Conservation (phyloP, 257 asterid genomes). For the Primulina eburnea region DNA sequence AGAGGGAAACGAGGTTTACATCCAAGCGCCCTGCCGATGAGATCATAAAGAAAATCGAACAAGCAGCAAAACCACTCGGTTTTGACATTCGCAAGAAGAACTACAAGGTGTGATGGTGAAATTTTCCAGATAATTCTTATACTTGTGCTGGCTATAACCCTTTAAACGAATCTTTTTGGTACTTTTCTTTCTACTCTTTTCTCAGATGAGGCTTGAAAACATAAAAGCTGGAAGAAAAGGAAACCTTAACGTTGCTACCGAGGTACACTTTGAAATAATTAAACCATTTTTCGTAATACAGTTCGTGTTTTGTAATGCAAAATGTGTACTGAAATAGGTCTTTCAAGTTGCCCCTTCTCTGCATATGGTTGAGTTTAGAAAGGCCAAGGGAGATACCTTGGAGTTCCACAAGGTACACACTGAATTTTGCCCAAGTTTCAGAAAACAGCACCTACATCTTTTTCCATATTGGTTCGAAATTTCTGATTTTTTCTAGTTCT, state of each 20-base stretch:
- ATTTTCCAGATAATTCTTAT: neutral
- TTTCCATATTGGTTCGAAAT: neutral
- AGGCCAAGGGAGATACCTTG: conserved; percentile 76
- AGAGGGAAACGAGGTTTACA: conserved; percentile 86
- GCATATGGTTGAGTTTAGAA: conserved; percentile 76
- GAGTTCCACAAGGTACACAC: conserved; percentile 74
- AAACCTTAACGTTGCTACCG: conserved; percentile 83
- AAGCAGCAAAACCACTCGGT: conserved; percentile 89
- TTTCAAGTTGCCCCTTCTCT: conserved; percentile 76
- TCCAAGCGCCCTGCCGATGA: conserved; percentile 77
- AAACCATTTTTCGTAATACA: neutral
- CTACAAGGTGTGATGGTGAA: conserved; percentile 56
- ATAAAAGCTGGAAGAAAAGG: conserved; percentile 96
- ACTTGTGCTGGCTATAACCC: neutral
- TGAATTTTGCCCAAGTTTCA: neutral
- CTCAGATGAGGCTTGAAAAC: conserved; percentile 94
- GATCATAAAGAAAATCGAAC: conserved; percentile 71
- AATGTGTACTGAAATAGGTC: conserved; percentile 36
- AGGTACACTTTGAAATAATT: conserved; percentile 43
- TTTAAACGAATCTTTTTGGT: neutral
- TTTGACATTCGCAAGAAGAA: conserved; percentile 83
- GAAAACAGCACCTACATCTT: neutral
- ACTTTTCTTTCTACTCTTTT: neutral
- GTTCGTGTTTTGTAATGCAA: neutral
- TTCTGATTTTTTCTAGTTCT: neutral